Percentiles rank a stretch among this genome's conserved stretches.
phyloP scores from a whole-genome alignment of 345 rosid genomes.

The Citrus reticulata region DNA sequence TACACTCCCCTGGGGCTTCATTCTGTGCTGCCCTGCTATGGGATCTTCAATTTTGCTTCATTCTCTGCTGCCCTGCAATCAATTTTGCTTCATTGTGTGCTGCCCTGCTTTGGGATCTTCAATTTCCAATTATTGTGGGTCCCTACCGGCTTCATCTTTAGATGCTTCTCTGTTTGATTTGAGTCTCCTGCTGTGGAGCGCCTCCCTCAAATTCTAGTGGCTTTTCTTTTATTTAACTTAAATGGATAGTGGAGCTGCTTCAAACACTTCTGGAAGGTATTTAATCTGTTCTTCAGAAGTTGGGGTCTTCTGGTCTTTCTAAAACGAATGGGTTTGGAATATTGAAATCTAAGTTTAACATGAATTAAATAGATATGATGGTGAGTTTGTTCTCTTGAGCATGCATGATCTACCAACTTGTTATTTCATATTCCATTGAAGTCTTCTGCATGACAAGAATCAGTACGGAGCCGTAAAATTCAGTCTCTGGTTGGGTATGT shows the following conservation, averaged over 20 bases:
- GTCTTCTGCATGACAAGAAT: conserved; percentile 12
- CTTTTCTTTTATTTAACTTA: conserved; percentile 45
- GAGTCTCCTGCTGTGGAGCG: conserved; percentile 48
- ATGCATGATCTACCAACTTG: neutral
- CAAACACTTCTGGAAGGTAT: conserved; percentile 65
- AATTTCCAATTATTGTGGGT: conserved; percentile 55
- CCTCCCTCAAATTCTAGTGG: conserved; percentile 44
- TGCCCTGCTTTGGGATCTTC: conserved; percentile 67
- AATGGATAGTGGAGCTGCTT: conserved; percentile 55
- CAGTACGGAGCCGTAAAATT: neutral
- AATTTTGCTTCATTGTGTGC: conserved; percentile 54
- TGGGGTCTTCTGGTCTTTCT: conserved; percentile 23
- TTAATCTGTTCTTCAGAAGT: conserved; percentile 45
- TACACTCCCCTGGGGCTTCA: conserved; percentile 55
- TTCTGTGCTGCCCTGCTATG: conserved; percentile 56
- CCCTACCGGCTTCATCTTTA: conserved; percentile 49
- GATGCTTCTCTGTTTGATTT: conserved; percentile 51
- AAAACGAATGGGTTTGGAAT: conserved; percentile 8
- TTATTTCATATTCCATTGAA: neutral
- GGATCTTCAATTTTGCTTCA: conserved; percentile 65
- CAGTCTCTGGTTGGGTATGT: neutral
- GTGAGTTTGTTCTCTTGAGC: neutral
- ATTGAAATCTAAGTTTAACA: neutral
- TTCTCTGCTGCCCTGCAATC: conserved; percentile 55
- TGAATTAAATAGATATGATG: neutral